These are phyloP conservation scores for Alternaria gaisen DNA, from an alignment of 2,329 filamentous ascomycete genomes.

Conservation along the genomic window DNA sequence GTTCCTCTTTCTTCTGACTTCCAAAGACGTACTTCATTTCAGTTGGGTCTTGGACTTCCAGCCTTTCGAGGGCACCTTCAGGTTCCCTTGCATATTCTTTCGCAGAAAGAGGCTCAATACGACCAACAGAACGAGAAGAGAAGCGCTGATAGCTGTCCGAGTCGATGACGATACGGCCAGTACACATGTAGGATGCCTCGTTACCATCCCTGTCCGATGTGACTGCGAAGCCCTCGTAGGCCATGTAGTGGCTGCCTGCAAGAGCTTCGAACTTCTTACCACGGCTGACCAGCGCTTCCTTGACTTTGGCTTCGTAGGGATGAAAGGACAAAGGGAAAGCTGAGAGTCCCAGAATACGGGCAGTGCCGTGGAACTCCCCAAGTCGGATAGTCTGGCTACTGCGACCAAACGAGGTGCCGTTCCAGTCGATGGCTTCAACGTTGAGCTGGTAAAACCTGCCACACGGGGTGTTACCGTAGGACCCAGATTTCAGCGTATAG, in stretches of 20 bases:
- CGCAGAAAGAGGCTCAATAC: slow-evolving; percentile 26
- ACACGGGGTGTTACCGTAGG: slow-evolving; percentile 32
- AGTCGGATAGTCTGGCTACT: slow-evolving; percentile 31
- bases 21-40: slow-evolving; percentile 28
- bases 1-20: slow-evolving; percentile 40
- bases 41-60: slow-evolving; percentile 16
- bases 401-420: slow-evolving; percentile 43
- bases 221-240: slow-evolving; percentile 74
- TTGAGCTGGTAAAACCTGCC: slow-evolving; percentile 34
- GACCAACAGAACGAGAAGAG: slow-evolving; percentile 52
- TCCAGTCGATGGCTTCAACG: slow-evolving; percentile 43
- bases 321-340: slow-evolving; percentile 84
- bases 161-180: slow-evolving; percentile 86
- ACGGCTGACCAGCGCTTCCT: slow-evolving; percentile 73
- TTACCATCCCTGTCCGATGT: slow-evolving; percentile 38
- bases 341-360: slow-evolving; percentile 78
- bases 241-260: slow-evolving; percentile 78
- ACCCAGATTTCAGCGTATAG: slow-evolving; percentile 29
- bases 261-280: slow-evolving; percentile 83
- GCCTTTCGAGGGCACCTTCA: slow-evolving; percentile 1
- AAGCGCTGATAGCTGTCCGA: slow-evolving; percentile 60
- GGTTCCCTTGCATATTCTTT: slow-evolving; percentile 24
- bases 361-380: slow-evolving; percentile 73
- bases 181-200: slow-evolving; percentile 64
- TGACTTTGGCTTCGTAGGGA: slow-evolving; percentile 71